Evolutionary conservation across 371 early-diverging fungal species (phyloP).

Genomic region (Apophysomyces variabilis): DNA sequence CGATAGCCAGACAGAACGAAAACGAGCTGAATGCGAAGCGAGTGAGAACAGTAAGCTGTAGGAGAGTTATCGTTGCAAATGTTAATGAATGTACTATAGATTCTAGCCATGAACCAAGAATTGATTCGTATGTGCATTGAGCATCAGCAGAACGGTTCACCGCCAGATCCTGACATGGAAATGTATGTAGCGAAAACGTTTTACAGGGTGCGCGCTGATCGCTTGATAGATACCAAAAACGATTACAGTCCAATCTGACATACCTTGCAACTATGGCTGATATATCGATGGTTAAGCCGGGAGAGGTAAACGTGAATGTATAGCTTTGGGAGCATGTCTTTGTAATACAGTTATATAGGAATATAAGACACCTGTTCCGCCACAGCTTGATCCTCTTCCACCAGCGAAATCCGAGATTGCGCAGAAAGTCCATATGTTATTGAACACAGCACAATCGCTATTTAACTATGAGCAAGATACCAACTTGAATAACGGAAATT

Average conservation of each 20-base stretch:
- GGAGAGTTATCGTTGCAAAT: neutral
- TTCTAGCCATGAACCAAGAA: conserved; percentile 55
- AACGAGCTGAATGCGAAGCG: conserved; percentile 36
- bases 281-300: conserved; percentile 53
- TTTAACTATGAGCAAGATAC: conserved; percentile 22
- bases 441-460: conserved; percentile 37
- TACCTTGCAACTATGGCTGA: conserved; percentile 64
- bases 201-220: neutral
- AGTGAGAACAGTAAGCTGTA: conserved; percentile 39
- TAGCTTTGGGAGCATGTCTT: neutral
- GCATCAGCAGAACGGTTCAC: conserved; percentile 29
- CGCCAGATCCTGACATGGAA: conserved; percentile 40
- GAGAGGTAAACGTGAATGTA: conserved; percentile 40
- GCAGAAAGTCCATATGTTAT: conserved; percentile 38
- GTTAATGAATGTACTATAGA: conserved; percentile 20
- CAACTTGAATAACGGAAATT: neutral
- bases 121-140: conserved; percentile 55
- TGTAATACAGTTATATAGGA: conserved; percentile 26
- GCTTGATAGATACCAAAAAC: conserved; percentile 50
- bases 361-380: conserved; percentile 39
- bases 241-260: conserved; percentile 57
- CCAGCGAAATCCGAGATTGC: conserved; percentile 35
- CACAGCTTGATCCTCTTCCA: conserved; percentile 49
- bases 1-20: conserved; percentile 16
- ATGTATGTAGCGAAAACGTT: neutral